Base-by-base conservation (phyloP, 2,329 filamentous ascomycete genomes). In the Aspergillus amoenus region DNA sequence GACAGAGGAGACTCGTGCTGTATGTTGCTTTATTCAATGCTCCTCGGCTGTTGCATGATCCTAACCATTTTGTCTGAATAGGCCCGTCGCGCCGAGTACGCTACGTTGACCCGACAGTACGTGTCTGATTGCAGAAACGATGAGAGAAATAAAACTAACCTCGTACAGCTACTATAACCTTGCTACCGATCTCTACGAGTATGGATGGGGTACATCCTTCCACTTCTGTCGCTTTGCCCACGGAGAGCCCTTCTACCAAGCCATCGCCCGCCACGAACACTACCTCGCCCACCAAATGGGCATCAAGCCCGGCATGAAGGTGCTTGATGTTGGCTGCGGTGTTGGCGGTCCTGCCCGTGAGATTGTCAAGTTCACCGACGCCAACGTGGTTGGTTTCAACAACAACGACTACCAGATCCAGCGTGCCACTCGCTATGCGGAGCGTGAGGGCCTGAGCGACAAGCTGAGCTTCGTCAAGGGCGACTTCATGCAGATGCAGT, bases 401-500 rank as follows among this genome's bases (percentile, higher is more conserved):
- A 97, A 97, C 86, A 97, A 97, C 78, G 91, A 97, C 79, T 99
- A 99, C 82, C 94, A 97, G 80, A 96, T 97, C 65, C 86, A 97
- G 73, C 90, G 94, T 64, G 93, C 93, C n/a, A 92, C 87, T 13
- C 81, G 83, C 54, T 96, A 97, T 72, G 91, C 93, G 3, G 78
- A 83, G 61, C 91, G 91, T 77, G 91, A 96, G 78, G 88, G 88
- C 51, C 81, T 97, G 52, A 83, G 88, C 1, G 76, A 90, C 70
- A 91, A 96, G 79, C 80, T 96, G 65, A 83, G 83, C 62, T 97
- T 91, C 69, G 88, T 91, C 71, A 97, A 97, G 84, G 93, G 93
- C 52, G 93, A 97, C 72, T 99, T 99, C 75, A 97, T 97, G 93
- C 91, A 96, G 87, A 96, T 97, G 91, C 87, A 87, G 21, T 97